Percentiles rank a stretch among this genome's conserved stretches.
phyloP scores from a whole-genome alignment of 192 early-diverging fungal genomes.

The Coemansia sp. region DNA sequence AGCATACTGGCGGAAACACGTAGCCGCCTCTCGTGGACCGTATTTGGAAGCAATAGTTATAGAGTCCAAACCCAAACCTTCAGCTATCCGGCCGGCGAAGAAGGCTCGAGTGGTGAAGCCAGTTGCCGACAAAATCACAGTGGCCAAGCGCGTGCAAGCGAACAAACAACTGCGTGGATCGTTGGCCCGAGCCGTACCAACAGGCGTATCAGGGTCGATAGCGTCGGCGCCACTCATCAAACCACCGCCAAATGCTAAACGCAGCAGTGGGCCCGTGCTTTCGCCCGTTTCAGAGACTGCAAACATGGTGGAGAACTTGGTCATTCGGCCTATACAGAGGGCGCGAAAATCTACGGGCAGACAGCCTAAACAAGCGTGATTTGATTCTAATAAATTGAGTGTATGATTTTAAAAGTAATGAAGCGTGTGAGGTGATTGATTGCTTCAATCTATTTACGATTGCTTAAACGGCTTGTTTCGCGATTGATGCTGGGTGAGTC shows the following conservation, averaged over 20 bases:
- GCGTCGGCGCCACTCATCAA: slow-evolving; percentile 4
- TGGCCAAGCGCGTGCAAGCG: slow-evolving; percentile 37
- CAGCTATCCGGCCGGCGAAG: not conserved
- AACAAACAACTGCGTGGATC: slow-evolving; percentile 29
- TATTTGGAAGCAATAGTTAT: not conserved
- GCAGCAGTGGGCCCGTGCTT: not conserved
- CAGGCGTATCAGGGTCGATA: not conserved
- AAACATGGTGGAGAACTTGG: not conserved
- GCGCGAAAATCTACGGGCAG: not conserved
- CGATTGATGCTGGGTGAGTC: too few relatives aligned
- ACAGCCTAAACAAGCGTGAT: not conserved
- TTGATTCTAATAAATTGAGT: not conserved
- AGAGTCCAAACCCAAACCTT: not conserved
- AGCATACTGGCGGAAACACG: slow-evolving; percentile 20
- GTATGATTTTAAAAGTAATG: too few relatives aligned
- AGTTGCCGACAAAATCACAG: slow-evolving; percentile 22
- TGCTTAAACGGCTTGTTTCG: too few relatives aligned
- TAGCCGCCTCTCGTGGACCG: not conserved
- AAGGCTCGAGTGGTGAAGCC: not conserved
- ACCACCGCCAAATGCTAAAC: slow-evolving; percentile 33
- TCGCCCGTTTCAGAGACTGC: not conserved
- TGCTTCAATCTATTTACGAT: too few relatives aligned
- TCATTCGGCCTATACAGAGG: not conserved
- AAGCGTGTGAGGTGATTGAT: too few relatives aligned
- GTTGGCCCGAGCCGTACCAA: slow-evolving; percentile 1